Conservation (phyloP, 108 stramenopile genomes). For the Discostella stelligeroides region DNA sequence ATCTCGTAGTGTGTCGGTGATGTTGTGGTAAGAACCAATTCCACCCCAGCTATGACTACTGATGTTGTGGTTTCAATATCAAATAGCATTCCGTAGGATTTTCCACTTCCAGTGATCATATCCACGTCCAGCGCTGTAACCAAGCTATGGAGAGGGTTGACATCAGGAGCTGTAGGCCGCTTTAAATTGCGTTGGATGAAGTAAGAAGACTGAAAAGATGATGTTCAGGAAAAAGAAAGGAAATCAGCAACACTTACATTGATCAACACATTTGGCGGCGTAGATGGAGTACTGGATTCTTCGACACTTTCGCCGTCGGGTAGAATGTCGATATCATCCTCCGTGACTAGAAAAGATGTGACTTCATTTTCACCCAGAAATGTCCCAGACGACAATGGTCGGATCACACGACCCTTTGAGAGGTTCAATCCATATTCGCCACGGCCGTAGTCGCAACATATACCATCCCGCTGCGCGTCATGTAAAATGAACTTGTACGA, state of each 20-base stretch:
- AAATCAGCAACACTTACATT: not conserved
- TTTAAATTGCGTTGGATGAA: too few species aligned
- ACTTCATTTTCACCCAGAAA: not conserved
- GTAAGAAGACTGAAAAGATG: too few species aligned
- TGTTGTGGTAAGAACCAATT: conserved; percentile 10
- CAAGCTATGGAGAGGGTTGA: conserved; percentile 4
- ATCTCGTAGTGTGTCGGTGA: conserved; percentile 10
- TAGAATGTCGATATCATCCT: conserved; percentile 2
- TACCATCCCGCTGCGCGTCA: conserved; percentile 7
- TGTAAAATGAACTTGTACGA: conserved; percentile 10
- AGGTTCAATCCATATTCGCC: conserved; percentile 3
- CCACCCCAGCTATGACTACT: conserved; percentile 5
- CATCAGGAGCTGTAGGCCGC: not conserved
- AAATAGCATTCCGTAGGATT: conserved; percentile 9
- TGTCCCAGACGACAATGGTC: conserved; percentile 3
- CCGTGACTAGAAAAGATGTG: conserved; percentile 6
- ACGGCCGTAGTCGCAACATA: too few species aligned
- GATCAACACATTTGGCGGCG: not conserved
- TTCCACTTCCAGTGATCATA: not conserved
- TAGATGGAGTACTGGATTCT: not conserved
- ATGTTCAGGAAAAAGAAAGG: too few species aligned
- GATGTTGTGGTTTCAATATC: not conserved
- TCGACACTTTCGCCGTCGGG: not conserved
- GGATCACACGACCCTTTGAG: not conserved
- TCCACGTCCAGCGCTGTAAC: not conserved